A percentile compares a stretch with the other conserved stretches of the same genome.
These are phyloP conservation scores for Kwoniella sp. DNA, from an alignment of 768 basidiomycete genomes.

Conservation along the genomic window DNA sequence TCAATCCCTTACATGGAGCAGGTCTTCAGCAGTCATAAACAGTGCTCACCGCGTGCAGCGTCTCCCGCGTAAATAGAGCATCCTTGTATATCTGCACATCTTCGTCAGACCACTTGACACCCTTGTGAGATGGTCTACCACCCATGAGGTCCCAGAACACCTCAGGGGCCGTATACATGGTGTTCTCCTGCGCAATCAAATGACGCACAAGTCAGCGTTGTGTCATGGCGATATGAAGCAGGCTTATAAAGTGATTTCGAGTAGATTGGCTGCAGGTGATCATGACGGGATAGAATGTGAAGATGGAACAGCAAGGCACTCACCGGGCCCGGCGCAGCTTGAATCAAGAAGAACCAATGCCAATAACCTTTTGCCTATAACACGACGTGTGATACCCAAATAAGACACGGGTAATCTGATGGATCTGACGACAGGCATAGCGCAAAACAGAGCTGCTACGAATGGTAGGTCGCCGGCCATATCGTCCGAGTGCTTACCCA, in stretches of 20 bases:
- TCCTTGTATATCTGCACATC: slow-evolving; percentile 32
- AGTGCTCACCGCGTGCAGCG: slow-evolving; percentile 40
- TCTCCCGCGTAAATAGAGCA: slow-evolving; percentile 22
- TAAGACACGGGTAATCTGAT: no score
- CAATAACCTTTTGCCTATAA: slow-evolving; percentile 41
- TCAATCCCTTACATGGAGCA: background rate
- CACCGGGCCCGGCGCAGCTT: slow-evolving; percentile 37
- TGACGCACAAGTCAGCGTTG: no score
- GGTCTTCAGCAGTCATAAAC: no score
- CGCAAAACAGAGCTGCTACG: no score
- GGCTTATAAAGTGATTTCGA: no score
- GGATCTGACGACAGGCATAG: no score
- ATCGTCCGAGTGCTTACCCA: no score
- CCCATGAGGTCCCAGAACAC: slow-evolving; percentile 32
- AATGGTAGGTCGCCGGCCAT: no score
- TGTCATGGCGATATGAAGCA: no score
- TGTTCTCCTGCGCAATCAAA: slow-evolving; percentile 27
- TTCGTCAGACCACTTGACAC: slow-evolving; percentile 32
- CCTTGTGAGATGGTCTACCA: slow-evolving; percentile 17
- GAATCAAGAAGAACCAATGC: slow-evolving; percentile 52
- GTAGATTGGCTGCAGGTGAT: no score
- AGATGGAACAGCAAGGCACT: no score
- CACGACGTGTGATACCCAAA: background rate
- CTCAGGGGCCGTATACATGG: slow-evolving; percentile 33
- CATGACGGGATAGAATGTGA: no score